Base-by-base conservation (phyloP, 2,329 filamentous ascomycete genomes). In the Epichloe amarillans region DNA sequence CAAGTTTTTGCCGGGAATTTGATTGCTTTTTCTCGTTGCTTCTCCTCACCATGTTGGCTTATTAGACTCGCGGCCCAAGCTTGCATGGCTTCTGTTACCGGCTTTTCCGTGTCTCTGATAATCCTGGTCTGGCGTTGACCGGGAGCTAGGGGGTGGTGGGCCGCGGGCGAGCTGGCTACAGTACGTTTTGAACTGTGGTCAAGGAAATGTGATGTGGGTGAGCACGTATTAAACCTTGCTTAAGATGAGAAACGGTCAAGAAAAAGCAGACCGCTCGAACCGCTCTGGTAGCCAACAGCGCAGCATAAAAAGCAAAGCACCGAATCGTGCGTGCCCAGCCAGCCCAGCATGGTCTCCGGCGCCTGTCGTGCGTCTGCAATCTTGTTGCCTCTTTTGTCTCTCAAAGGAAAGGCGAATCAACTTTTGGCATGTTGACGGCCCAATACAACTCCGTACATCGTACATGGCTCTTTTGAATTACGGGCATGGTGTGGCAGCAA, bases 101-200 rank as follows among this genome's bases (percentile, higher is more conserved):
- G 21, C 12, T 40, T 33, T 46, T 23, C 48, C 43, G 43, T 46
- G 49, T 50, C 43, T 42, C 38, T 46, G 36, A 26, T 40, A 15
- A 40, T 33, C 49, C 41, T 35, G 49, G 49, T 44, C 21, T 45
- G 49, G 42, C 14, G 42, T 37, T 38, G 49, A 17, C 49, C 36
- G 42, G 49, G 35, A 46, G 38, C 21, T 15, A 14, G 37, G 49
- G 37, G 4, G 42, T 23, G 37, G 49, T 42, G 42, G 38, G 43
- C 49, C 49, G 43, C 15, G 39, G 43, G 23, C 21, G 37, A 50
- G 43, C 15, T 38, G 15, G 33, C 17, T 15, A 26, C 19, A 21
- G 19, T 21, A 23, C 12, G 21, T n/a, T 46, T 17, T 46, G 41
- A n/a, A 30, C 30, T 11, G 42, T 35, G 2, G 36, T 7, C 33